phyloP scores from a whole-genome alignment of 352 stramenopile genomes.

The Globisporangium apiculatum region DNA sequence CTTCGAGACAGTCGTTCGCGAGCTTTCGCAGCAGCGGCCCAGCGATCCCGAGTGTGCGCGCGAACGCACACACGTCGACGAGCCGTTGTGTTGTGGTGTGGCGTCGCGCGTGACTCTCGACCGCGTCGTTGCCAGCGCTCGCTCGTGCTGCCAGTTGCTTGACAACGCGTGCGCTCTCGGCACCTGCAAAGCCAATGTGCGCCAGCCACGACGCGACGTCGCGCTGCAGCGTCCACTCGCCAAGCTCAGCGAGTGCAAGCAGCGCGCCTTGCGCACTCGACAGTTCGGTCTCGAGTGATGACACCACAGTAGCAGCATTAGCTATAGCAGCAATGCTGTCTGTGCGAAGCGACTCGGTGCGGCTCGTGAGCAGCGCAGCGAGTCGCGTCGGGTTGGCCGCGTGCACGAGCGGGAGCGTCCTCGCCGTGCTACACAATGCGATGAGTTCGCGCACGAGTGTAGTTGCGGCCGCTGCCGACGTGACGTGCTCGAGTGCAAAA shows the following conservation, averaged over 20 bases:
- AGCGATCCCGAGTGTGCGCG: conserved; percentile 5
- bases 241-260: conserved; percentile 8
- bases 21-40: conserved; percentile 9
- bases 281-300: conserved; percentile 1
- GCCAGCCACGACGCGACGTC: conserved; percentile 12
- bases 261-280: conserved; percentile 5
- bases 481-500: conserved; percentile 8
- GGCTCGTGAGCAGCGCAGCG: conserved; percentile 6
- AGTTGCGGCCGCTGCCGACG: conserved; percentile 1
- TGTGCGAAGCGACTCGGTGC: neutral
- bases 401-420: conserved; percentile 12
- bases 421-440: conserved; percentile 1
- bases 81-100: conserved; percentile 1
- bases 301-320: neutral
- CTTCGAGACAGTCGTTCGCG: conserved; percentile 5
- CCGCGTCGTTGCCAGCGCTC: neutral
- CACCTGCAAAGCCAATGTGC: conserved; percentile 13
- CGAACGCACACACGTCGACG: conserved; percentile 11
- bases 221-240: conserved; percentile 13
- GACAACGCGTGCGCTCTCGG: conserved; percentile 5
- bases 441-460: conserved; percentile 9
- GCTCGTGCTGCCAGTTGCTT: conserved; percentile 4
- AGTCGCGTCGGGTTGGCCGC: conserved; percentile 9
- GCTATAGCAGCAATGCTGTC: neutral
- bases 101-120: neutral